Base-by-base conservation (phyloP, 345 rosid species). In the Microthlaspi erraticum region DNA sequence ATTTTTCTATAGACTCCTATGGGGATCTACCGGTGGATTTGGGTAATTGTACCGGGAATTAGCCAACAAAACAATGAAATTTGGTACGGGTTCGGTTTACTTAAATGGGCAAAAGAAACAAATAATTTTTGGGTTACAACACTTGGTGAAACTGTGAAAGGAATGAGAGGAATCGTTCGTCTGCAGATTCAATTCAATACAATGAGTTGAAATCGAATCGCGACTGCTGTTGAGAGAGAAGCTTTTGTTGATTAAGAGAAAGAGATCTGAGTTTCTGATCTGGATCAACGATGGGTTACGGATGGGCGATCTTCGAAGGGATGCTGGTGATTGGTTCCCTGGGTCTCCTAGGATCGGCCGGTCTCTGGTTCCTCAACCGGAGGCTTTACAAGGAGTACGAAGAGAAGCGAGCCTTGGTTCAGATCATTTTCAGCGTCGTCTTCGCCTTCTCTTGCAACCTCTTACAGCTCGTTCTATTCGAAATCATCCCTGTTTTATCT, bases 361-460 rank as follows among this genome's bases (percentile, higher is more conserved):
- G 99, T 6, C 88, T 91, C 2, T 94, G 99, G 98, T 94, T 94
- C 80, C 73, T 94, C 51, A 94, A 88, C 73, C 81, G 85, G 8
- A 74, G 96, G 29, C 88, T 94, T 7, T 94, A 94, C 85, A 94
- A 94, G 71, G 99, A 94, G 84, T 94, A 94, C 75, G 99, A 94
- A 72, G 97, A 94, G 86, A 94, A 94, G 77, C 78, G 98, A 62
- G 93, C 78, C 4, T 75, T 89, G 79, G 96, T 94, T 58, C 99
- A 94, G 87, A 87, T 94, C 83, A 91, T 94, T 57, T 94, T 94
- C 88, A 91, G 97, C 64, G 72, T 88, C 75, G 98, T 94, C n/a
- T 94, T 91, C 75, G 93, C 99, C 33, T 94, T 94, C 84, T 94
- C 98, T 58, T 89, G 99, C 81, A 94, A 89, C 63, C 99, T 94